Evolutionary conservation across 176 grass and related monocot species (phyloP).

Genomic region (Eleusine indica): DNA sequence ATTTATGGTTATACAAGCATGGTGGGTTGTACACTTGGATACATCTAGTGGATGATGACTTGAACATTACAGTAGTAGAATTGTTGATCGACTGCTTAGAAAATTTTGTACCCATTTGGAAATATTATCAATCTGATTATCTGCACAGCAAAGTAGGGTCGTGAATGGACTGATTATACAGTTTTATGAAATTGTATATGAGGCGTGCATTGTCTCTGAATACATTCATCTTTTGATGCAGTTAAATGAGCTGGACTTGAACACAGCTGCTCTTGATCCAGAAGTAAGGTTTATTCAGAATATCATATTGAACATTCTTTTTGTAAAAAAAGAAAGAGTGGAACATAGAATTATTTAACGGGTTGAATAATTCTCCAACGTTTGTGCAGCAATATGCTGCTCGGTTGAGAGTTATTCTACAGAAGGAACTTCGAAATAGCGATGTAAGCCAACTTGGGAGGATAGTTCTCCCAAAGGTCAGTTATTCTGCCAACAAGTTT

Average conservation of each 20-base stretch:
- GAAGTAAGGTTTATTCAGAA: slow-evolving; percentile 71
- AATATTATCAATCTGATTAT: no score
- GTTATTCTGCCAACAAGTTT: slow-evolving; percentile 32
- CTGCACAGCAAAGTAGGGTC: no score
- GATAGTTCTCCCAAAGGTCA: slow-evolving; percentile 94
- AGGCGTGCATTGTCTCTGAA: slow-evolving; percentile 8
- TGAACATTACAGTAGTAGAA: no score
- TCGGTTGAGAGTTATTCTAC: slow-evolving; percentile 76
- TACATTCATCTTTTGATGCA: slow-evolving; percentile 46
- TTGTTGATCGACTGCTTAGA: no score
- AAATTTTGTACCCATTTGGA: no score
- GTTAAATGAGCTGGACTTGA: slow-evolving; percentile 71
- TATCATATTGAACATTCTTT: slow-evolving; percentile 6
- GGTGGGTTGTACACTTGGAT: no score
- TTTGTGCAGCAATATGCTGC: slow-evolving; percentile 62
- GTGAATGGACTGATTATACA: background rate
- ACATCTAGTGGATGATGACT: no score
- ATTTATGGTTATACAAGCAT: no score
- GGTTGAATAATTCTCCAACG: slow-evolving; percentile 46
- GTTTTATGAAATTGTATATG: background rate
- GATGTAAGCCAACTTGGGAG: slow-evolving; percentile 85
- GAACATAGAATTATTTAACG: slow-evolving; percentile 16
- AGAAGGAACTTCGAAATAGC: slow-evolving; percentile 87
- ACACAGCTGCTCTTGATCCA: slow-evolving; percentile 61
- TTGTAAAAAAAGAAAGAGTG: slow-evolving; percentile 5